phyloP scores from a whole-genome alignment of 108 stramenopile genomes.

The Tribonema minus region DNA sequence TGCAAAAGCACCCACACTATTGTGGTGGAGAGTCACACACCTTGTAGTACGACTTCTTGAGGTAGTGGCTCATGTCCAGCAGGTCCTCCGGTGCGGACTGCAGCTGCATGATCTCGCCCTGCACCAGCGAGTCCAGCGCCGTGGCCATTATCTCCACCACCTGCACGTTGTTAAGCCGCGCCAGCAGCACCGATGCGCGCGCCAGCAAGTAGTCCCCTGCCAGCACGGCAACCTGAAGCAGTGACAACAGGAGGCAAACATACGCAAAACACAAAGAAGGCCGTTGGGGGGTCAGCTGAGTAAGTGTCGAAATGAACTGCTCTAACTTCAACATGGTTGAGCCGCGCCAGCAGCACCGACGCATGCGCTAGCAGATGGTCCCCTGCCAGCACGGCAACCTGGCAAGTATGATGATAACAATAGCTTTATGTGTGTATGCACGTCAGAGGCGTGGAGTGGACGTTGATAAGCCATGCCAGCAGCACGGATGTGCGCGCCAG shows the following conservation, averaged over 20 bases:
- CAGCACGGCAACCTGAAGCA: constrained; percentile 67
- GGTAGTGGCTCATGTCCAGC: constrained; percentile 72
- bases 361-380: constrained; percentile 89
- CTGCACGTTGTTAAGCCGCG: constrained; percentile 75
- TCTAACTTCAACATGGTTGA: constrained; percentile 82
- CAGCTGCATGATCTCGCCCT: constrained; percentile 96
- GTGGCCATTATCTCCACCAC: constrained; percentile 97
- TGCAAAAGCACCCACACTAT: too few relatives aligned
- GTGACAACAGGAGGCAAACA: neutral
- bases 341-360: constrained; percentile 79
- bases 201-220: constrained; percentile 94
- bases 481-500: constrained; percentile 85
- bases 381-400: constrained; percentile 85
- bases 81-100: constrained; percentile 73
- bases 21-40: too few relatives aligned
- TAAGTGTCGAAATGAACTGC: too few relatives aligned
- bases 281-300: too few relatives aligned
- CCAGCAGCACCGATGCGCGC: constrained; percentile 82
- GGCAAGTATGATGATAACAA: neutral
- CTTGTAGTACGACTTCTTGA: constrained; percentile 95
- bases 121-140: constrained; percentile 85
- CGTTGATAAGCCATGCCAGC: constrained; percentile 77
- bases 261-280: neutral
- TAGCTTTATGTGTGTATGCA: neutral
- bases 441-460: neutral